Conservation (phyloP, 371 early-diverging fungal genomes). For the Mortierella sp. region DNA sequence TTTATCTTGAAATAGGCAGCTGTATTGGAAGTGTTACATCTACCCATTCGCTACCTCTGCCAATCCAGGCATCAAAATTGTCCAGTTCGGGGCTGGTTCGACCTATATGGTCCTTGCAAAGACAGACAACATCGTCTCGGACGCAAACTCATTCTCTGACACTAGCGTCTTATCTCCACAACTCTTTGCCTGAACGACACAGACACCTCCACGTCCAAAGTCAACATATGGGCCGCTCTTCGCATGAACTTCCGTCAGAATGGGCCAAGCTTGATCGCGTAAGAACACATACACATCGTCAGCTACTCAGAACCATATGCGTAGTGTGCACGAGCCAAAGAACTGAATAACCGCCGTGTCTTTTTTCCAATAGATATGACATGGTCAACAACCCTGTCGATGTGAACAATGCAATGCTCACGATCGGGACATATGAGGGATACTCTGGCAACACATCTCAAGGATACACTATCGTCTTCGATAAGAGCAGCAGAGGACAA, state of each 20-base stretch:
- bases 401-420: background rate
- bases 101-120: background rate
- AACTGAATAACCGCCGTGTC: no score
- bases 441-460: background rate
- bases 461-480: background rate
- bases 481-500: background rate
- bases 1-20: no score
- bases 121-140: background rate
- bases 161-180: background rate
- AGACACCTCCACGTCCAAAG: background rate
- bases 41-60: background rate
- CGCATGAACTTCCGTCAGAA: background rate
- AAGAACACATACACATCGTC: background rate
- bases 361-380: no score
- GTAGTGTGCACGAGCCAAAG: no score
- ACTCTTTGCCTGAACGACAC: background rate
- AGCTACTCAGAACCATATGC: no score
- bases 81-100: background rate
- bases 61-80: background rate
- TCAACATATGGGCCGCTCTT: background rate
- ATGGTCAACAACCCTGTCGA: background rate
- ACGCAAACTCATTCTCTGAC: background rate
- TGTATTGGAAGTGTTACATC: no score
- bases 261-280: background rate
- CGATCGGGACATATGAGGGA: background rate